These are phyloP conservation scores for Oidium heveae DNA, from an alignment of 2,329 filamentous ascomycete genomes.

Conservation along the genomic window DNA sequence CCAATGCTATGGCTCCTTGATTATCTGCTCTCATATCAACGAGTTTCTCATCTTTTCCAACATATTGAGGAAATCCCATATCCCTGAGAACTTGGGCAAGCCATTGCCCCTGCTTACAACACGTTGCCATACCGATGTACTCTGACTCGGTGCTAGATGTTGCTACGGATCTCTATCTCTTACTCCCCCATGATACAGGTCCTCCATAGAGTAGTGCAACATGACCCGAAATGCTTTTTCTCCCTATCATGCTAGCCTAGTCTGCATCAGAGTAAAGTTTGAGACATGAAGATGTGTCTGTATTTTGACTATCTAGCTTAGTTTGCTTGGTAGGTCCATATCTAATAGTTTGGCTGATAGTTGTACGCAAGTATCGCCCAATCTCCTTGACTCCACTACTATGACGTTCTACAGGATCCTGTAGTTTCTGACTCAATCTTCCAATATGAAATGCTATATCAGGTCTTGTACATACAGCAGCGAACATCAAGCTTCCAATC, in stretches of 20 bases:
- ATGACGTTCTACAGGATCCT: not conserved
- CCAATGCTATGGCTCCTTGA: not conserved
- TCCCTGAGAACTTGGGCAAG: not conserved
- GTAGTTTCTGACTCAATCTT: not conserved
- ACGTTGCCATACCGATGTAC: not conserved
- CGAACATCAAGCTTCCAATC: not conserved
- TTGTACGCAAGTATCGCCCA: not conserved
- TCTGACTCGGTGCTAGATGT: not conserved
- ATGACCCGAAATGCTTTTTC: not conserved
- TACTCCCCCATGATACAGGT: not conserved
- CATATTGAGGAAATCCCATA: too few relatives aligned
- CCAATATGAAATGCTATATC: not conserved
- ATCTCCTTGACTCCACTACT: not conserved
- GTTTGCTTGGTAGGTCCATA: not conserved
- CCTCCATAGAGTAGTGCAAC: not conserved
- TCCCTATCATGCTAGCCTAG: not conserved
- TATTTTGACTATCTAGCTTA: too few relatives aligned
- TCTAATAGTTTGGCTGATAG: not conserved
- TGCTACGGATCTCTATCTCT: not conserved
- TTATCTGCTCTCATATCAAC: not conserved
- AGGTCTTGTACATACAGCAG: not conserved
- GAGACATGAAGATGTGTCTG: not conserved
- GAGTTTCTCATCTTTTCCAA: not conserved
- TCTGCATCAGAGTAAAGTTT: not conserved
- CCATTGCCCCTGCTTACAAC: not conserved